Evolutionary conservation across 2,329 filamentous ascomycete species (phyloP), one percentile per base, ranked within the genome.

Genomic region (Lachnellula willkommii): DNA sequence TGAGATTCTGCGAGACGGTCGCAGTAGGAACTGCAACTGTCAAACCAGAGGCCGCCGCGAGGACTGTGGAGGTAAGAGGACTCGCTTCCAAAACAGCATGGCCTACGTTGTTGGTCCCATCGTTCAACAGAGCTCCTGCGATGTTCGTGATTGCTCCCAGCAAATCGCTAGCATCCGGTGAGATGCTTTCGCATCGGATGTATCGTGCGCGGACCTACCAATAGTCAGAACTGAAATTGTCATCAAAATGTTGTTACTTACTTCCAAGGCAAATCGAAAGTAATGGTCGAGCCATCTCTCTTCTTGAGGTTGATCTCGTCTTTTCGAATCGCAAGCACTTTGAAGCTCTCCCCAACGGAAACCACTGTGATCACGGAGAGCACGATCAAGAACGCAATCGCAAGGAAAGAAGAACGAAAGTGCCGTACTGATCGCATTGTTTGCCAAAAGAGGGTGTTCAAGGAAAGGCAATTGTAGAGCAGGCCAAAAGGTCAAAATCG

Each of bases 291-390:
- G 1, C 58, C 59, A 50, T 60, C 55, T 47, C 57, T 55, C 24
- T 49, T 63, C 4, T 11, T 39, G 2, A 62, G 24, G 8, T 50
- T 45, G 28, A 51, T 45, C 4, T 17, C 55, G 50, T 62, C 58
- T 40, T 43, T 50, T 20, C 46, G 32, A 5, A 43, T 45, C 5
- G 47, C 37, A 49, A 63, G 52, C 6, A 56, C 11, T 54, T 63
- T 65, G 37, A 65, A 62, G 4, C 56, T 58, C 45, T 65, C 61
- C n/a, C 63, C 63, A 39, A 66, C 49, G 2, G 59, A 63, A 42
- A 67, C 54, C n/a, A 66, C 40, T 17, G 60, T 52, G 12, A 66
- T 43, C 26, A 67, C 59, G 1, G 63, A 60, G 35, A 68, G 46
- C 7, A 36, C 53, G 51, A 65, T 63, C 20, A 66, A 54, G 6